These are phyloP conservation scores for Ogataea siamensis DNA, from an alignment of 805 yeast species.

Conservation along the genomic window DNA sequence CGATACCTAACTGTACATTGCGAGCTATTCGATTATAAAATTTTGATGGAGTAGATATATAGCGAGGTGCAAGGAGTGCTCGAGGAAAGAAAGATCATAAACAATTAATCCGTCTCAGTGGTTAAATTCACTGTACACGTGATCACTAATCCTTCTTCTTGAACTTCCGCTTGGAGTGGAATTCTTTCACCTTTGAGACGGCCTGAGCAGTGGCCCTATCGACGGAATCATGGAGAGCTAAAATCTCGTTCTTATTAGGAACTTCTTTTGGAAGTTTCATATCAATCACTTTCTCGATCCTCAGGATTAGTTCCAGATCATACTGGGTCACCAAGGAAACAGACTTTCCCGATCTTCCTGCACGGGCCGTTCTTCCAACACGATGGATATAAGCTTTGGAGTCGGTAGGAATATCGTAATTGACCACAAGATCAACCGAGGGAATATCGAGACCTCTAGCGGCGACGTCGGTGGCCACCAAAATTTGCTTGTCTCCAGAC, in stretches of 20 bases:
- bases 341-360: conserved; percentile 86
- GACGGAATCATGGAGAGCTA: conserved; percentile 78
- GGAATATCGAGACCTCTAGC: conserved; percentile 98
- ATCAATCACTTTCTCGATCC: conserved; percentile 84
- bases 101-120: too few species aligned
- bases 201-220: conserved; percentile 93
- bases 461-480: conserved; percentile 89
- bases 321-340: conserved; percentile 90
- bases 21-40: too few species aligned
- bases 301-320: conserved; percentile 81
- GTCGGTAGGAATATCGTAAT: conserved; percentile 92
- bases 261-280: conserved; percentile 82
- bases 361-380: conserved; percentile 98
- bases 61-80: too few species aligned
- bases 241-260: conserved; percentile 72
- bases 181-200: conserved; percentile 70
- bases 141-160: conserved; percentile 14
- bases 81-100: too few species aligned
- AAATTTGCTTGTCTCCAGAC: conserved; percentile 62
- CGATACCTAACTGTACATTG: too few species aligned
- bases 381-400: conserved; percentile 96
- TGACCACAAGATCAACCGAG: conserved; percentile 81
- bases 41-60: too few species aligned
- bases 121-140: too few species aligned
- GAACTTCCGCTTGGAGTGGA: conserved; percentile 39